Conservation (phyloP, 345 rosid species). For the Corchorus capsularis region DNA sequence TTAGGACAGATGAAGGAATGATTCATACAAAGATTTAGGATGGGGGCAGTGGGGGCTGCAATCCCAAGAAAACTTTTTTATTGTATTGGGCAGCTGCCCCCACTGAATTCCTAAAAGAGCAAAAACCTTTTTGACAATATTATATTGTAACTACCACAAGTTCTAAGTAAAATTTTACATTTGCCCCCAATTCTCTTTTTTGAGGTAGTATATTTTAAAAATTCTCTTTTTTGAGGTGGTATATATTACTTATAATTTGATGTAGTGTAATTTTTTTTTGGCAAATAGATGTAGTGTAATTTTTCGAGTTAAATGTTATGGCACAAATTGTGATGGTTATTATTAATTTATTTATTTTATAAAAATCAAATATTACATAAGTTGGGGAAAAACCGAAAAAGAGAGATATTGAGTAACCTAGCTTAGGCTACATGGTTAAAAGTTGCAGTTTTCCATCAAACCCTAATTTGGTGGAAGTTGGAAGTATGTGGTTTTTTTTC, state of each 20-base stretch:
- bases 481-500: too few species aligned
- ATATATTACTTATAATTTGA: neutral
- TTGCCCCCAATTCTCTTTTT: neutral
- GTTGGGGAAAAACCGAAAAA: too few species aligned
- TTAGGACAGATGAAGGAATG: constrained; percentile 43
- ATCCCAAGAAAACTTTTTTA: neutral
- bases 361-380: too few species aligned
- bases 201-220: too few species aligned
- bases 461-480: too few species aligned
- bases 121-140: neutral
- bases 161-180: neutral
- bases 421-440: too few species aligned
- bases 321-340: neutral
- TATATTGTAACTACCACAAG: neutral
- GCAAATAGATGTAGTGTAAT: neutral
- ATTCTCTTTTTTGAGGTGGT: neutral
- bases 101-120: neutral
- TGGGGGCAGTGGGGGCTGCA: neutral
- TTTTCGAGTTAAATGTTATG: neutral
- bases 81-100: neutral
- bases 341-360: too few species aligned
- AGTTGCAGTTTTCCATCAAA: too few species aligned
- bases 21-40: neutral
- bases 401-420: too few species aligned
- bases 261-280: neutral